Percentiles rank a stretch among this genome's conserved stretches.
phyloP scores from a whole-genome alignment of 306 rosid genomes.

The Castanea sativa region DNA sequence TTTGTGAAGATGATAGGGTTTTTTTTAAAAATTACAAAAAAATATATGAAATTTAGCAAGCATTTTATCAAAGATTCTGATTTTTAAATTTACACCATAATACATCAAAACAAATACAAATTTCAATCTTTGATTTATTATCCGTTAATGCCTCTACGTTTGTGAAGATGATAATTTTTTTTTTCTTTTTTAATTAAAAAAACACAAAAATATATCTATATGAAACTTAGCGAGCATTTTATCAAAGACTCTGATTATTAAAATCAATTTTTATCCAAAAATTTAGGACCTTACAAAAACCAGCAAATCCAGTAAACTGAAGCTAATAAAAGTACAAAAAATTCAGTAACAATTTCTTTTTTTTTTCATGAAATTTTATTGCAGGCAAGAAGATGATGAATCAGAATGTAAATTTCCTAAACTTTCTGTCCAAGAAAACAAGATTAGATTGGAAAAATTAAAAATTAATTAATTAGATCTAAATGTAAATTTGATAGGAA shows the following conservation, averaged over 20 bases:
- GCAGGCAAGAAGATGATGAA: neutral
- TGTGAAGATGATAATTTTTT: too few species aligned
- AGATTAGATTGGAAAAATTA: neutral
- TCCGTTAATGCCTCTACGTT: neutral
- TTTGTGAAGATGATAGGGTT: too few species aligned
- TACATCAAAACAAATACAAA: neutral
- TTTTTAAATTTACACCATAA: neutral
- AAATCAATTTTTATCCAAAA: neutral
- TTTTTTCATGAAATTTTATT: neutral
- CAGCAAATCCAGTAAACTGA: neutral
- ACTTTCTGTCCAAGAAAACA: slow-evolving; percentile 2
- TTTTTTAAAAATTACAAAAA: too few species aligned
- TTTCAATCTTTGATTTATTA: neutral
- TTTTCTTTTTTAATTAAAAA: neutral
- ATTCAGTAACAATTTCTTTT: neutral
- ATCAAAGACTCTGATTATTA: neutral
- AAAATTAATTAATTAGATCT: neutral
- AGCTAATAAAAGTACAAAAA: neutral
- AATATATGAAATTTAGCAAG: neutral
- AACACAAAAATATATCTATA: neutral
- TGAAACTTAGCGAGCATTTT: neutral
- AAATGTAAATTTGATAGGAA: neutral
- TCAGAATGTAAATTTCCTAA: neutral
- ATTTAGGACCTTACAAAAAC: neutral
- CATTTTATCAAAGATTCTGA: neutral